These are phyloP conservation scores for Fraxinus americana DNA, from an alignment of 257 asterid species.

Conservation along the genomic window DNA sequence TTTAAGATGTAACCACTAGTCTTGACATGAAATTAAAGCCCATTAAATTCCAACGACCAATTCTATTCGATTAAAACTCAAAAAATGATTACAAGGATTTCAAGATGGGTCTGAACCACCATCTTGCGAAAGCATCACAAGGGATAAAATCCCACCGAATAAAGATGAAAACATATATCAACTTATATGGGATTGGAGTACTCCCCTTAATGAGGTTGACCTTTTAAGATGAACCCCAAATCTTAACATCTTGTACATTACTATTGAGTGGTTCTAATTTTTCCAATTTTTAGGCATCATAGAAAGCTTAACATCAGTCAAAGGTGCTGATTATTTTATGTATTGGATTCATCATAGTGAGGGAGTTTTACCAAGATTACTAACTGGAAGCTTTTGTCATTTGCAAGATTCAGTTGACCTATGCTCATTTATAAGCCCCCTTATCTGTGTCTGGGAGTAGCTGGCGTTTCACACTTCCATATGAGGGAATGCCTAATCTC, in stretches of 20 bases:
- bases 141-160: too few relatives aligned
- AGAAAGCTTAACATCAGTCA: neutral
- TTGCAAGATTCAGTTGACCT: constrained; percentile 35
- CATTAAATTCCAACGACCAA: too few relatives aligned
- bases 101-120: too few relatives aligned
- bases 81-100: too few relatives aligned
- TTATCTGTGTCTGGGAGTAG: constrained; percentile 36
- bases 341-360: neutral
- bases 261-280: neutral
- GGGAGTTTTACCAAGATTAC: neutral
- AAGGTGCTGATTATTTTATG: neutral
- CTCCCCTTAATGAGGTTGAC: too few relatives aligned
- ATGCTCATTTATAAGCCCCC: constrained; percentile 49
- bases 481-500: constrained; percentile 31
- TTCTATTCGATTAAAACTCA: too few relatives aligned
- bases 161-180: too few relatives aligned
- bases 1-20: too few relatives aligned
- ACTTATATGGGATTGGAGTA: too few relatives aligned
- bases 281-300: neutral
- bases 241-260: neutral
- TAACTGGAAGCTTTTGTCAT: constrained; percentile 27
- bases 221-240: too few relatives aligned
- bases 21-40: too few relatives aligned
- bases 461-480: constrained; percentile 33
- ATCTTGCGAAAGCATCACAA: too few relatives aligned